Percentiles rank a stretch among this genome's conserved stretches.
Evolutionary conservation across 768 basidiomycete species (phyloP).

Genomic region (Rhizopogon sp.): DNA sequence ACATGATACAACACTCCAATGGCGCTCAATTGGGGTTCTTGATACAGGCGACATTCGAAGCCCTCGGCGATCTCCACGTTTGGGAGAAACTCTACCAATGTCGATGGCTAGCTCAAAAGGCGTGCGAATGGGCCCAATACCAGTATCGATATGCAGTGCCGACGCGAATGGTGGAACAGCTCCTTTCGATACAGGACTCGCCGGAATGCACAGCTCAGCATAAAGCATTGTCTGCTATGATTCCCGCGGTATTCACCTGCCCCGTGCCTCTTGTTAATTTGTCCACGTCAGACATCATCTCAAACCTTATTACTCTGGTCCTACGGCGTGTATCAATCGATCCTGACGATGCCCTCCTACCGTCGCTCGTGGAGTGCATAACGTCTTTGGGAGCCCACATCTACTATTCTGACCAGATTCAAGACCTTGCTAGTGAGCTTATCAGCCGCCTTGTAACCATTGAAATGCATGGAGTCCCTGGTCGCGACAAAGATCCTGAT

Average conservation of each 20-base stretch:
- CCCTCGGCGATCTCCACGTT: constrained; percentile 51
- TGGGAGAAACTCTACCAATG: constrained; percentile 73
- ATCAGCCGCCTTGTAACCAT: constrained; percentile 68
- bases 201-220: constrained; percentile 45
- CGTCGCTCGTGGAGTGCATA: constrained; percentile 68
- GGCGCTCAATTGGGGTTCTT: constrained; percentile 68
- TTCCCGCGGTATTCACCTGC: constrained; percentile 78
- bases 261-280: constrained; percentile 82
- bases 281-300: constrained; percentile 84
- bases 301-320: constrained; percentile 70
- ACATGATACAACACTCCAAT: constrained; percentile 71
- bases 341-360: constrained; percentile 59
- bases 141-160: constrained; percentile 92
- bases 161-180: constrained; percentile 74
- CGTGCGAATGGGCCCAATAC: constrained; percentile 86
- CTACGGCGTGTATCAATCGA: constrained; percentile 63
- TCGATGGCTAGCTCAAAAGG: constrained; percentile 74
- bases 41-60: constrained; percentile 68
- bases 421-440: constrained; percentile 84
- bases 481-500: constrained; percentile 31
- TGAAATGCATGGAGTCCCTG: constrained; percentile 56
- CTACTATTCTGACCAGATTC: constrained; percentile 95
- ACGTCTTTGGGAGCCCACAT: constrained; percentile 85
- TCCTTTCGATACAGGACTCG: constrained; percentile 58
- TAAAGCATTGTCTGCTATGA: constrained; percentile 66